Conservation (phyloP, 805 yeast species). For the Teunomyces stri region DNA sequence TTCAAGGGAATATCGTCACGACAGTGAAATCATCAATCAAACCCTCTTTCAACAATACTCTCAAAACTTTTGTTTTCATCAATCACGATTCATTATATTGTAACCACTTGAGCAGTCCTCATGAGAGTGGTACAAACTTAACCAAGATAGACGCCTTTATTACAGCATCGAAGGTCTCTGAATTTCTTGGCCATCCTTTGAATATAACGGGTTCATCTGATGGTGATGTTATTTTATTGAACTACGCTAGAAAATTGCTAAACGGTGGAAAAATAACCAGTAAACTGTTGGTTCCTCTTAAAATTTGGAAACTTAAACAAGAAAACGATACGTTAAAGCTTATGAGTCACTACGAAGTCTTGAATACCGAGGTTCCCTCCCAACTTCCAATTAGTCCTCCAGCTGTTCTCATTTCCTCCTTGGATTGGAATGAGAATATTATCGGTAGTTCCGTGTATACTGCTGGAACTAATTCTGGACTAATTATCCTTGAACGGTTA, state of each 20-base stretch:
- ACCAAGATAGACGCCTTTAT: conserved; percentile 32
- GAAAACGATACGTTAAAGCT: conserved; percentile 16
- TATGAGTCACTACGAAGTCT: conserved; percentile 26
- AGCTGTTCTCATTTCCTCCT: conserved; percentile 45
- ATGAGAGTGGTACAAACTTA: conserved; percentile 30
- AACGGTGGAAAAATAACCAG: conserved; percentile 32
- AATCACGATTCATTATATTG: conserved; percentile 29
- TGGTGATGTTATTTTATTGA: conserved; percentile 37
- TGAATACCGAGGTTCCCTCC: conserved; percentile 28
- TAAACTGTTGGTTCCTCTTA: conserved; percentile 41
- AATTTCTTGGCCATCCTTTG: conserved; percentile 37
- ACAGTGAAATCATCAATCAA: conserved; percentile 21
- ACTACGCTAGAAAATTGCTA: conserved; percentile 37
- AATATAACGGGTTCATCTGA: conserved; percentile 30
- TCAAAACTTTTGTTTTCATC: conserved; percentile 27
- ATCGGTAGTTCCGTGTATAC: conserved; percentile 48
- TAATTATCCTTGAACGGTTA: conserved; percentile 45
- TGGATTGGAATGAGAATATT: conserved; percentile 58
- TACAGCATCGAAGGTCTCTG: conserved; percentile 27
- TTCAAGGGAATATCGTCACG: conserved; percentile 26
- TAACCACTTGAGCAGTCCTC: conserved; percentile 30
- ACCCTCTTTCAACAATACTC: conserved; percentile 27
- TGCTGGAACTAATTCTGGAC: conserved; percentile 51
- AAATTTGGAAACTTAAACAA: conserved; percentile 29
- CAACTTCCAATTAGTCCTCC: conserved; percentile 44